A percentile compares a stretch with the other conserved stretches of the same genome.
Conservation (phyloP, 2,329 filamentous ascomycete genomes). For the Aureobasidium subglaciale region DNA sequence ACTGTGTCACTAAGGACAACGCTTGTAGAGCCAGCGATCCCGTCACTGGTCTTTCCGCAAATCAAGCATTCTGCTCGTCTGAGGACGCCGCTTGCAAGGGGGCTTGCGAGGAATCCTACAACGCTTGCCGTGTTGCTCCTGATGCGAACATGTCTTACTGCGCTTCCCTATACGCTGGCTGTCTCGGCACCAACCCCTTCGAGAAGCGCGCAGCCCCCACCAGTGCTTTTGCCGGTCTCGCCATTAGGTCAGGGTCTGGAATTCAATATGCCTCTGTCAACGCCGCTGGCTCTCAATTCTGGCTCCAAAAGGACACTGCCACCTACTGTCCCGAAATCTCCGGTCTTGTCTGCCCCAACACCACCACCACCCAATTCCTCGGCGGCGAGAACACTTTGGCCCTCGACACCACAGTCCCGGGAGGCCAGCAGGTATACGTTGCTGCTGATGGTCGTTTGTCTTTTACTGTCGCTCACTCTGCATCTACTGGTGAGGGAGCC, state of each 20-base stretch:
- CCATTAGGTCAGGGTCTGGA: slow-evolving; percentile 19
- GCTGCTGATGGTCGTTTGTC: slow-evolving; percentile 6
- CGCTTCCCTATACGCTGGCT: slow-evolving; percentile 3
- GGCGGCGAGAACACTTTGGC: slow-evolving; percentile 17
- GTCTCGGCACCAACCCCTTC: slow-evolving; percentile 15
- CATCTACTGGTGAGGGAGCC: slow-evolving; percentile 5
- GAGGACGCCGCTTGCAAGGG: slow-evolving; percentile 14
- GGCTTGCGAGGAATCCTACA: slow-evolving; percentile 16
- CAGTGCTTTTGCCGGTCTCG: slow-evolving; percentile 19
- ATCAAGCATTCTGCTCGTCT: slow-evolving; percentile 3
- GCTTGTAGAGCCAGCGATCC: neutral
- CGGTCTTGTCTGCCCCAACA: slow-evolving; percentile 10
- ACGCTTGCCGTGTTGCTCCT: slow-evolving; percentile 1
- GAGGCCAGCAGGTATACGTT: slow-evolving; percentile 18
- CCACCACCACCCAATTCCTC: slow-evolving; percentile 16
- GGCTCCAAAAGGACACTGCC: slow-evolving; percentile 5
- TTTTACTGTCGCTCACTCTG: slow-evolving; percentile 15
- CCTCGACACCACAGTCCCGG: slow-evolving; percentile 15
- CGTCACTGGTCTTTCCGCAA: neutral
- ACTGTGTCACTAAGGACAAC: slow-evolving; percentile 2
- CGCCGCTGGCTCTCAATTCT: slow-evolving; percentile 14
- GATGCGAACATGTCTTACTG: slow-evolving; percentile 12
- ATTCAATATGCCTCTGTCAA: slow-evolving; percentile 20
- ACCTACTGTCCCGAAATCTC: slow-evolving; percentile 12
- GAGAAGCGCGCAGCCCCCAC: neutral